Conservation (phyloP, 2,329 filamentous ascomycete species). For the Chaetomium strumarium region DNA sequence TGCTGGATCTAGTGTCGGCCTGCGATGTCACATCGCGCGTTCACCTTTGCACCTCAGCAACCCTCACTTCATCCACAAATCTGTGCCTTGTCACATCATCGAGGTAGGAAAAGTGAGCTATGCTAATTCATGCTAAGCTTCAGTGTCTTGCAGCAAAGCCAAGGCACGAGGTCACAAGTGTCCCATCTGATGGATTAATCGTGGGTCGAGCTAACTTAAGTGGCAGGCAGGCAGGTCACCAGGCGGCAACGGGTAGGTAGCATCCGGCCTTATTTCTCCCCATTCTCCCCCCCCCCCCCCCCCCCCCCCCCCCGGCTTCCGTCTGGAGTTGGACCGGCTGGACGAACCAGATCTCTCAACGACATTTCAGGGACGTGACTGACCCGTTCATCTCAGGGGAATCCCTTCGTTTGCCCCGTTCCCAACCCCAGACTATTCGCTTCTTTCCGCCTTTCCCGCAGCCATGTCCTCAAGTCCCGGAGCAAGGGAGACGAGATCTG, state of each 20-base stretch:
- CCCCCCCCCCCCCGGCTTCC: constrained; percentile 4
- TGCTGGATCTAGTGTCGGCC: no score
- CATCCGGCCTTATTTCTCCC: constrained; percentile 22
- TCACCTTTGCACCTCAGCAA: not conserved
- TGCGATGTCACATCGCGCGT: constrained; percentile 4
- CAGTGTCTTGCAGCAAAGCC: no score
- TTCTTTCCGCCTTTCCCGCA: constrained; percentile 14
- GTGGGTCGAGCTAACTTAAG: not conserved
- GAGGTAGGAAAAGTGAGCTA: not conserved
- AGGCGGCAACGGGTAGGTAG: constrained; percentile 14
- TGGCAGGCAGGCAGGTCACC: constrained; percentile 6
- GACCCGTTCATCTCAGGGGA: constrained; percentile 18
- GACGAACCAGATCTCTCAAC: constrained; percentile 18
- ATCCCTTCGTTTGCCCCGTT: constrained; percentile 3
- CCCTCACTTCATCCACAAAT: no score
- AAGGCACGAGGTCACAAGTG: not conserved
- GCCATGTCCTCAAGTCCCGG: not conserved
- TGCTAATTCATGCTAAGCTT: no score
- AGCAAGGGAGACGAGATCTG: not conserved
- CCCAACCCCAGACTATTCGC: constrained; percentile 10
- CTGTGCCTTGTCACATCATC: no score
- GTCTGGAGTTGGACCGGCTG: constrained; percentile 7
- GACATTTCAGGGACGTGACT: constrained; percentile 6
- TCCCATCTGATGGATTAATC: not conserved
- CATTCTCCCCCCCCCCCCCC: constrained; percentile 4